These are phyloP conservation scores for Stemphylium vesicarium DNA, from an alignment of 2,329 filamentous ascomycete species.

Conservation along the genomic window DNA sequence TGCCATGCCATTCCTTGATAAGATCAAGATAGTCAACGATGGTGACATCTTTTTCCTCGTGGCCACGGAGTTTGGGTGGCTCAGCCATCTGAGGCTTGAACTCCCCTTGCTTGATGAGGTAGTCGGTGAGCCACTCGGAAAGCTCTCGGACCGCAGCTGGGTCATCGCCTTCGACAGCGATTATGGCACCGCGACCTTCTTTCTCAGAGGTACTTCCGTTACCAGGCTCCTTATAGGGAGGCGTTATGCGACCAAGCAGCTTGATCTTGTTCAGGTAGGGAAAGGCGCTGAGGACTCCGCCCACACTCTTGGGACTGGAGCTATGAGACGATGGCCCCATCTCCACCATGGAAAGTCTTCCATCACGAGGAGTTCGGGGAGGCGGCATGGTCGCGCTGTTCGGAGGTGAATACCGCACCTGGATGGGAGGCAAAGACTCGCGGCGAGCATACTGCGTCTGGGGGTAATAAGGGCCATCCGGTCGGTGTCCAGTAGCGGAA, in stretches of 20 bases:
- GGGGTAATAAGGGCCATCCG: constrained; percentile 55
- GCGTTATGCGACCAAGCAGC: constrained; percentile 76
- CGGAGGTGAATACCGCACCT: constrained; percentile 40
- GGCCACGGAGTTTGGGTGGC: constrained; percentile 52
- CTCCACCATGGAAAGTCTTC: constrained; percentile 21
- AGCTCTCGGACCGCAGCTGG: constrained; percentile 68
- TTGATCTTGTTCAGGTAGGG: constrained; percentile 77
- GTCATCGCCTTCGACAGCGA: constrained; percentile 81
- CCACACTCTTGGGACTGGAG: constrained; percentile 56
- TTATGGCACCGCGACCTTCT: constrained; percentile 72
- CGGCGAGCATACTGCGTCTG: constrained; percentile 28
- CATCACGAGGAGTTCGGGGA: constrained; percentile 42
- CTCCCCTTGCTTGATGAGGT: constrained; percentile 60
- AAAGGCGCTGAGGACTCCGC: constrained; percentile 77
- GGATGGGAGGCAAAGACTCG: constrained; percentile 44
- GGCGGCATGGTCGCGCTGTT: constrained; percentile 42
- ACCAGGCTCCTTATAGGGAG: constrained; percentile 59
- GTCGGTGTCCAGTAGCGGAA: constrained; percentile 61
- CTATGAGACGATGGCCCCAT: constrained; percentile 2
- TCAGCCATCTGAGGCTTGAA: constrained; percentile 59
- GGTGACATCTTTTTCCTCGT: constrained; percentile 43
- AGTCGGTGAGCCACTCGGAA: constrained; percentile 66
- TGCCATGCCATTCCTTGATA: constrained; percentile 76
- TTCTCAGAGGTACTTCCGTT: constrained; percentile 39
- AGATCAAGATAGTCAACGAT: constrained; percentile 67